A percentile compares a stretch with the other conserved stretches of the same genome.
Evolutionary conservation across 176 grass and related monocot species (phyloP).

Genomic region (Phoenix roebelenii): DNA sequence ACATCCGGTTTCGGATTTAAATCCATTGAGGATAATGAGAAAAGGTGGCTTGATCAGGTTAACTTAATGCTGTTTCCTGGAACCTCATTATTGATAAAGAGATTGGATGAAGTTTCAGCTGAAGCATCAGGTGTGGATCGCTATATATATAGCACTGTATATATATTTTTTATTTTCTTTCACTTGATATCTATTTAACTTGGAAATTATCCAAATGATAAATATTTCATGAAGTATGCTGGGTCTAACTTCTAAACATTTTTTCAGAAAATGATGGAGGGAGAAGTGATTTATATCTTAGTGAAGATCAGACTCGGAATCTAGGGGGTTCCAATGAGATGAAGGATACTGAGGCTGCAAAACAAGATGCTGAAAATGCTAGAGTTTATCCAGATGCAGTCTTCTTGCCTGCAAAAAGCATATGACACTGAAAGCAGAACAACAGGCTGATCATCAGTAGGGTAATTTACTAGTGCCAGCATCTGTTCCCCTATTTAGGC

Average conservation of each 20-base stretch:
- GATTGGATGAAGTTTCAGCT: constrained; percentile 39
- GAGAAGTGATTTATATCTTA: neutral
- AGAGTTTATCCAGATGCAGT: neutral
- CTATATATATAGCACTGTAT: no score
- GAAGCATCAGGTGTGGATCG: constrained; percentile 46
- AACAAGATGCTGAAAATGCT: no score
- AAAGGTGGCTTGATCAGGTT: constrained; percentile 48
- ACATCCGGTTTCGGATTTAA: constrained; percentile 86
- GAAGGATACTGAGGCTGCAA: no score
- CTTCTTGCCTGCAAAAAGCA: neutral
- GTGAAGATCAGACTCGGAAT: neutral
- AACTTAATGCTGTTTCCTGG: constrained; percentile 97
- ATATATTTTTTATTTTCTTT: no score
- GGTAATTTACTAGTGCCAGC: no score
- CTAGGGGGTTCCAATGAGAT: neutral
- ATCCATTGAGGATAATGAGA: constrained; percentile 66
- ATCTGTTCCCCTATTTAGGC: no score
- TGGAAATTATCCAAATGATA: no score
- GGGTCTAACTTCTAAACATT: no score
- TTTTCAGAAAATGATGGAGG: neutral
- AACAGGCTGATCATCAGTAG: no score
- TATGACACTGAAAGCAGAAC: no score
- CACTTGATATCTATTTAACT: no score
- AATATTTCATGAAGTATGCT: no score
- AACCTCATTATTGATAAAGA: constrained; percentile 69